Evolutionary conservation across 2,329 filamentous ascomycete genomes (phyloP).

Genomic region (Ophioceras dolichostomum): DNA sequence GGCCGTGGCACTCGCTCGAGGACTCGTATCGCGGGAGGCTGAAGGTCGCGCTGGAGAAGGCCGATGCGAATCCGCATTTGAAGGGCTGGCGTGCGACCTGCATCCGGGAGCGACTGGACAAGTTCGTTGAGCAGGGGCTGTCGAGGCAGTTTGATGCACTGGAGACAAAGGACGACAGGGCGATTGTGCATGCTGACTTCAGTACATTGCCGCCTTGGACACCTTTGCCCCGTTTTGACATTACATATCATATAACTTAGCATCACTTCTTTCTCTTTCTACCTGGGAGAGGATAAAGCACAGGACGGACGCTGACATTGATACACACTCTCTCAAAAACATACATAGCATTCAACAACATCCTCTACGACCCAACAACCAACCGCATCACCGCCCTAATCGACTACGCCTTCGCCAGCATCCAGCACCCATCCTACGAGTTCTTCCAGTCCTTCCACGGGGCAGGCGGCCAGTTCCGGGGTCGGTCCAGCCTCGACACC

Average conservation of each 20-base stretch:
- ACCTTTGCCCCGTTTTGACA: not conserved
- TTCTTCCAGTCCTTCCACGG: constrained; percentile 7
- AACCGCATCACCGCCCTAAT: constrained; percentile 14
- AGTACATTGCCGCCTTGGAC: constrained; percentile 8
- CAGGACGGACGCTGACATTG: constrained; percentile 10
- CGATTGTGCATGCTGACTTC: constrained; percentile 17
- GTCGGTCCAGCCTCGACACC: constrained; percentile 4
- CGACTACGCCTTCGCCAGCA: constrained; percentile 8
- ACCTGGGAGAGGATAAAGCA: too few species aligned
- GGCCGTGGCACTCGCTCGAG: constrained; percentile 17
- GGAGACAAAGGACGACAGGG: constrained; percentile 8
- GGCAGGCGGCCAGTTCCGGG: constrained; percentile 4
- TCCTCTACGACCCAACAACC: constrained; percentile 14
- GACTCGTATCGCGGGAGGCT: constrained; percentile 14
- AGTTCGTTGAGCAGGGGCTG: constrained; percentile 13
- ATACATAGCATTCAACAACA: constrained; percentile 9
- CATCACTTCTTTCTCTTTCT: constrained; percentile 1
- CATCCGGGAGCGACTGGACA: constrained; percentile 15
- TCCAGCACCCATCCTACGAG: constrained; percentile 6
- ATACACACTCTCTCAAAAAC: too few species aligned
- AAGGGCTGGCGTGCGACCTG: constrained; percentile 17
- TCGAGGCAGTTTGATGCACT: constrained; percentile 11
- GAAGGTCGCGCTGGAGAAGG: constrained; percentile 12
- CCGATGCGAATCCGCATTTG: constrained; percentile 14
- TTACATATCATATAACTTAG: too few species aligned